These are phyloP conservation scores for Conidiobolus incongruus DNA, from an alignment of 371 early-diverging fungal genomes.

Conservation along the genomic window DNA sequence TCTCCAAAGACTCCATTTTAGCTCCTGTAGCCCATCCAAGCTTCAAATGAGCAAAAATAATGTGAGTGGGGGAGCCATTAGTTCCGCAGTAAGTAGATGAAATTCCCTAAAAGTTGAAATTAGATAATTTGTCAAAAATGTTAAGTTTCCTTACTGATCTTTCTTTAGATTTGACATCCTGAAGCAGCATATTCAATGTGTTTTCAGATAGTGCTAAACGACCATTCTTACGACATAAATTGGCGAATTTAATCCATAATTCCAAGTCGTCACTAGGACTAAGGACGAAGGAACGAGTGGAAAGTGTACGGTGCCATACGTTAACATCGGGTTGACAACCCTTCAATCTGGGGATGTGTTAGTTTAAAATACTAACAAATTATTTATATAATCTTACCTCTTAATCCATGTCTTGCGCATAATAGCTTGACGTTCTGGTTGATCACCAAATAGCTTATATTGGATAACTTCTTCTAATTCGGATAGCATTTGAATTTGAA, in stretches of 20 bases:
- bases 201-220: slow-evolving; percentile 62
- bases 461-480: slow-evolving; percentile 91
- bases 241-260: slow-evolving; percentile 89
- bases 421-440: slow-evolving; percentile 48
- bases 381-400: too few species aligned
- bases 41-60: slow-evolving; percentile 86
- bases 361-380: too few species aligned
- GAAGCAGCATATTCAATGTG: slow-evolving; percentile 43
- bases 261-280: slow-evolving; percentile 81
- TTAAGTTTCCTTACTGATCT: too few species aligned
- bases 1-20: slow-evolving; percentile 24
- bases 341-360: too few species aligned
- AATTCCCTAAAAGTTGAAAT: too few species aligned
- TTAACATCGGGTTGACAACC: slow-evolving; percentile 89
- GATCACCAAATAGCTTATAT: slow-evolving; percentile 65
- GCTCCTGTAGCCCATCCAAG: slow-evolving; percentile 75
- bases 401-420: slow-evolving; percentile 80
- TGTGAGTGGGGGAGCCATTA: slow-evolving; percentile 38
- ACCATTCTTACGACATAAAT: slow-evolving; percentile 78
- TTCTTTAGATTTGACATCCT: too few species aligned
- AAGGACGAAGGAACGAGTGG: slow-evolving; percentile 72
- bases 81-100: slow-evolving; percentile 6
- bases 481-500: slow-evolving; percentile 88
- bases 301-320: slow-evolving; percentile 85
- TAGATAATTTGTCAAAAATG: too few species aligned